A percentile compares a stretch with the other conserved stretches of the same genome.
These are phyloP conservation scores for Tulasnella sp. DNA, from an alignment of 768 basidiomycete genomes.

Conservation along the genomic window DNA sequence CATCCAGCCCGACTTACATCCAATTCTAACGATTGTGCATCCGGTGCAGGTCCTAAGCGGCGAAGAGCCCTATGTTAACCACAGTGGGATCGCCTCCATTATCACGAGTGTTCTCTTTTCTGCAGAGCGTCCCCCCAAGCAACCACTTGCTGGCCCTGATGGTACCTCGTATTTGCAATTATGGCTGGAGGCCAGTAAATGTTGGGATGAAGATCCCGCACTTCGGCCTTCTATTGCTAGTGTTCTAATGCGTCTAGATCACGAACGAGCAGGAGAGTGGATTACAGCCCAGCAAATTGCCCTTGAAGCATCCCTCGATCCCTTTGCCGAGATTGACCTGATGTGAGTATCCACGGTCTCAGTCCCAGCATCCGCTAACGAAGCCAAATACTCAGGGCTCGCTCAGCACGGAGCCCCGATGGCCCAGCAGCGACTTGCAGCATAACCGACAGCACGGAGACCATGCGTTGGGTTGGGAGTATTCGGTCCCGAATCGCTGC, in stretches of 20 bases:
- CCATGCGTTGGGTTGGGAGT: background rate
- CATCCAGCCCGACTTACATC: background rate
- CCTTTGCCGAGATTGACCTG: background rate
- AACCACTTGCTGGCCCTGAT: background rate
- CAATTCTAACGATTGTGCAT: background rate
- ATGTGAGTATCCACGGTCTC: background rate
- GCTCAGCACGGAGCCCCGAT: too few relatives aligned
- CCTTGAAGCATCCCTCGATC: background rate
- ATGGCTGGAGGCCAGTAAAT: background rate
- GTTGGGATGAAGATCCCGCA: background rate
- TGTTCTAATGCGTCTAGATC: background rate
- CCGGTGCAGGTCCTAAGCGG: background rate
- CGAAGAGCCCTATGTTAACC: background rate
- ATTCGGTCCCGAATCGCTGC: background rate
- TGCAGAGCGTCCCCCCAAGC: background rate
- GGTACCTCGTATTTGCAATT: background rate
- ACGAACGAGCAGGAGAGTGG: background rate
- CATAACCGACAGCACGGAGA: background rate
- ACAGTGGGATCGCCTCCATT: background rate
- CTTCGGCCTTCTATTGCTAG: background rate
- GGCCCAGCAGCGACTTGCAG: too few relatives aligned
- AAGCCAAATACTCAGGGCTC: background rate
- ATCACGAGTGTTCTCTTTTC: background rate
- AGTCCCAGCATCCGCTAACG: background rate
- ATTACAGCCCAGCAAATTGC: background rate